Base-by-base conservation (phyloP, 805 yeast genomes). In the Teunomyces kruisii region DNA sequence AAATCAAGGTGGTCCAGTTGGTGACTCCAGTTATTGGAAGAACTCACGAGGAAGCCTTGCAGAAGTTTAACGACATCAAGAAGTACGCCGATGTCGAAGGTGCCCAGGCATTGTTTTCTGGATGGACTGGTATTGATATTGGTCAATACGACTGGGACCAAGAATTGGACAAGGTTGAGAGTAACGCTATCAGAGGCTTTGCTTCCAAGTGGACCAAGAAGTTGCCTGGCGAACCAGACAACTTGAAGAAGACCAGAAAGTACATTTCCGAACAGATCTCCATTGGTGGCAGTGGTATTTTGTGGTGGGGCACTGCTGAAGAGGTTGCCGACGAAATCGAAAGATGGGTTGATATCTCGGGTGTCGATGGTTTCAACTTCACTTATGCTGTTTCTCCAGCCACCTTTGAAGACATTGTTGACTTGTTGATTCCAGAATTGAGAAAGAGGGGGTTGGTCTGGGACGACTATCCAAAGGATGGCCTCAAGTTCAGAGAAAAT, bases 291-390 rank as follows among this genome's bases (percentile, higher is more conserved):
- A 46, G 65, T 15, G 74, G 73, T n/a, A 58, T 63, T 9, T 58
- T 57, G 1, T 50, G 67, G 28, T 57, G 57, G 29, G 78, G 78
- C 0, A 61, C 66, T 12, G 59, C 73, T 4, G 45, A 48, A 10
- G 65, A 66, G 39, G 72, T 73, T 16, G 75, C 72, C 6, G 72
- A 72, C 43, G 61, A 62, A 47, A 58, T 73, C 29, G 69, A 70
- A 45, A 45, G 54, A 36, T 74, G 73, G 69, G 69, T 66, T 6
- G 64, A 64, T 9, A 56, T 61, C 16, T 59, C 68, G 13, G 74
- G 64, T 39, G 61, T 73, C 17, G 78, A 73, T 48, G 78, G 78
- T 0, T 70, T 72, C 51, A 73, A 73, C 45, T 53, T 73, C 37
- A 62, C 67, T 2, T 65, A 69, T 48, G 65, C 74, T 1, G 56